phyloP scores from a whole-genome alignment of 2,329 filamentous ascomycete genomes.

The Penicillium janthinellum region DNA sequence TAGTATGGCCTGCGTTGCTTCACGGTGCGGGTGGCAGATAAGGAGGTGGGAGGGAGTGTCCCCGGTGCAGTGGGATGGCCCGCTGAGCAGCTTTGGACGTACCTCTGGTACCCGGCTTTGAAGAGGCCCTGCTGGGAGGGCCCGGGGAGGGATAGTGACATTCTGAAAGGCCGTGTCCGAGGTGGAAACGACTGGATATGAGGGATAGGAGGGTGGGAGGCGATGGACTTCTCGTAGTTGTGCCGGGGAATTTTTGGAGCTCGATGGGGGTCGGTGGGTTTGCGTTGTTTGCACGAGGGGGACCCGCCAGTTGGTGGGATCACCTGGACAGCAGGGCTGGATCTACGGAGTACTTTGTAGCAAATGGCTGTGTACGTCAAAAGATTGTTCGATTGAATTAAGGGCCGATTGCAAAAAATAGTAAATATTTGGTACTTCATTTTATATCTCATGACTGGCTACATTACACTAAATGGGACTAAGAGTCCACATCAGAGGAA shows the following conservation, averaged over 20 bases:
- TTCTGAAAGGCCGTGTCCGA: slow-evolving; percentile 34
- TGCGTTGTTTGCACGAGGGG: slow-evolving; percentile 43
- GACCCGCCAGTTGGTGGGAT: slow-evolving; percentile 28
- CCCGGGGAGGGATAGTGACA: slow-evolving; percentile 96
- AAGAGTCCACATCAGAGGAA: not conserved
- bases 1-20: slow-evolving; percentile 7
- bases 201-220: slow-evolving; percentile 23
- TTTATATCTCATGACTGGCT: not conserved
- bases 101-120: slow-evolving; percentile 97
- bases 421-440: too few species aligned
- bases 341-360: not conserved
- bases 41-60: slow-evolving; percentile 15
- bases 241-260: slow-evolving; percentile 43
- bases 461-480: not conserved
- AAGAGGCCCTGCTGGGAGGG: slow-evolving; percentile 92
- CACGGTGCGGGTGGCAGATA: slow-evolving; percentile 26
- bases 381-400: too few species aligned
- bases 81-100: slow-evolving; percentile 38
- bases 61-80: slow-evolving; percentile 15
- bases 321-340: not conserved
- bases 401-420: too few species aligned
- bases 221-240: slow-evolving; percentile 26
- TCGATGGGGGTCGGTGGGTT: slow-evolving; percentile 35
- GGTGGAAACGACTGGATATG: slow-evolving; percentile 25
- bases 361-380: not conserved